Conservation (phyloP, 2,329 filamentous ascomycete species). For the Dryadomyces quercivorus region DNA sequence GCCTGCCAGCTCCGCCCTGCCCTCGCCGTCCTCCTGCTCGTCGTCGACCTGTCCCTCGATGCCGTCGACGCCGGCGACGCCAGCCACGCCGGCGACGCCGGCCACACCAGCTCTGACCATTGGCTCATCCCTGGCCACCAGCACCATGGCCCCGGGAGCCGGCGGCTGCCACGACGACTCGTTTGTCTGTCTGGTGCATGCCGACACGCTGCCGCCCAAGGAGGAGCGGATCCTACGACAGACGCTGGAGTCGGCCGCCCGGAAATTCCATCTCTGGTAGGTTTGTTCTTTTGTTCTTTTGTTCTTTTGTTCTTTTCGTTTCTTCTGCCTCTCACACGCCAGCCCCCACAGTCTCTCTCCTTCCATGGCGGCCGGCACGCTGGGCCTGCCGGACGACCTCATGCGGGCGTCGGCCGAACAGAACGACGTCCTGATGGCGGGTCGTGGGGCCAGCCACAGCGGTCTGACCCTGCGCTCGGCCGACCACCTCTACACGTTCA, state of each 20-base stretch:
- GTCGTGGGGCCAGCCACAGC: slow-evolving; percentile 26
- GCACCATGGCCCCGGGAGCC: no score
- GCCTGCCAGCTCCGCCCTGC: neutral
- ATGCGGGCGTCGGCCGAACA: slow-evolving; percentile 44
- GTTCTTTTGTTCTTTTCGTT: neutral
- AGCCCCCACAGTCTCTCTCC: slow-evolving; percentile 31
- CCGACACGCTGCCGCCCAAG: slow-evolving; percentile 29
- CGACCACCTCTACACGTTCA: slow-evolving; percentile 53
- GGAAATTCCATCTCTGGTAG: slow-evolving; percentile 32
- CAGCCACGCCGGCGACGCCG: slow-evolving; percentile 21
- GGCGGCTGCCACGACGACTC: slow-evolving; percentile 18
- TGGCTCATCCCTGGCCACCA: slow-evolving; percentile 12
- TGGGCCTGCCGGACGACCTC: slow-evolving; percentile 36
- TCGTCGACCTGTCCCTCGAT: neutral
- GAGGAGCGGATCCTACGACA: slow-evolving; percentile 35
- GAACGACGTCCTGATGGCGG: slow-evolving; percentile 44
- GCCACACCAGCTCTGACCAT: slow-evolving; percentile 4
- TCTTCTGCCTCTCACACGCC: slow-evolving; percentile 7
- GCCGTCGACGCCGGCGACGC: slow-evolving; percentile 5
- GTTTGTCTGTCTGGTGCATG: slow-evolving; percentile 35
- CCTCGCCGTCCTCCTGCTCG: neutral
- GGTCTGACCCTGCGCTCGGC: slow-evolving; percentile 47
- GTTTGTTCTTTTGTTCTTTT: neutral
- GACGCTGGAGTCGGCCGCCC: slow-evolving; percentile 39
- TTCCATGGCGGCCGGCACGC: slow-evolving; percentile 27